phyloP scores from a whole-genome alignment of 139 green algal species.

The Chlamydomonas eustigma region DNA sequence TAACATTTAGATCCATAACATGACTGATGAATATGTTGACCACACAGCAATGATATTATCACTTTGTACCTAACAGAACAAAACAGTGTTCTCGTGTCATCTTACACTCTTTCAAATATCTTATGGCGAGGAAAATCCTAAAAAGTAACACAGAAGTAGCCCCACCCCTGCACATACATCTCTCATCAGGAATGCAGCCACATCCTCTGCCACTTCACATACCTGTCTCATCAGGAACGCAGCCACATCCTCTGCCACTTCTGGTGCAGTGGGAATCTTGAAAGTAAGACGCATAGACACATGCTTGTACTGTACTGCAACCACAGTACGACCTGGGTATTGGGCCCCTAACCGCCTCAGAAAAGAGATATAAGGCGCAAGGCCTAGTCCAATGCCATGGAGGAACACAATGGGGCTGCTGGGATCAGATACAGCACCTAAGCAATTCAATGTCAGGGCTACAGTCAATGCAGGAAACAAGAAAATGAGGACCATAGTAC shows the following conservation, averaged over 20 bases:
- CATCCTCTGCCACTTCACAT: slow-evolving; percentile 19
- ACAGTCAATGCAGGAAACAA: too few species aligned
- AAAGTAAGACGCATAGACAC: slow-evolving; percentile 44
- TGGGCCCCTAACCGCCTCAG: slow-evolving; percentile 21
- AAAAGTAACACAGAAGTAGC: too few species aligned
- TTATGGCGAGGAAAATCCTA: too few species aligned
- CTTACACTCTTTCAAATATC: too few species aligned
- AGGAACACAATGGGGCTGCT: slow-evolving; percentile 43
- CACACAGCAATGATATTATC: too few species aligned
- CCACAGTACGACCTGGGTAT: slow-evolving; percentile 5
- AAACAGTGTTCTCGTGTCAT: too few species aligned
- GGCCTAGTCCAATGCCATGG: slow-evolving; percentile 52
- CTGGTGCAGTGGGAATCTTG: slow-evolving; percentile 32
- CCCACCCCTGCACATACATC: neutral
- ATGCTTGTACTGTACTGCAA: slow-evolving; percentile 53
- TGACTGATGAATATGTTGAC: too few species aligned
- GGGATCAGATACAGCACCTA: neutral
- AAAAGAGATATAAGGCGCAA: slow-evolving; percentile 45
- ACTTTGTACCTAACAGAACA: too few species aligned
- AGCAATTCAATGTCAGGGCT: too few species aligned
- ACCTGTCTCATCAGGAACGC: slow-evolving; percentile 22
- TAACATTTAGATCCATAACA: too few species aligned
- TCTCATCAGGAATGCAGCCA: slow-evolving; percentile 29
- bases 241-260: slow-evolving; percentile 36
- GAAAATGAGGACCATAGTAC: too few species aligned